phyloP scores from a whole-genome alignment of 805 yeast genomes.

The Suhomyces tanzawaensis region DNA sequence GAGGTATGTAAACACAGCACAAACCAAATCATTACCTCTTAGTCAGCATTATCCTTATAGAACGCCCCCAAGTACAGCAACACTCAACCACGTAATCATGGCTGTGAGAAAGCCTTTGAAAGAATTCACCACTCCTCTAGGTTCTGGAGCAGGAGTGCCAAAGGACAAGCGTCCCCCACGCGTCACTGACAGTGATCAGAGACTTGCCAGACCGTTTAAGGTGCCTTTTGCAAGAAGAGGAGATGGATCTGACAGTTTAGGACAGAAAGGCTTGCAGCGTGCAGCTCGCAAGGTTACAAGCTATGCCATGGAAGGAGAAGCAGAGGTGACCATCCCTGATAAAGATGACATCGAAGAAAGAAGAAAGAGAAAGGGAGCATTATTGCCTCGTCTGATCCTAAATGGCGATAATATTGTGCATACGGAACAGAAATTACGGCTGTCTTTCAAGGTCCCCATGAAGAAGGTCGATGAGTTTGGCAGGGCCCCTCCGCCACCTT shows the following conservation, averaged over 20 bases:
- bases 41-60: neutral
- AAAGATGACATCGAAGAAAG: constrained; percentile 29
- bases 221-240: constrained; percentile 50
- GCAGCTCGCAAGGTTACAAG: constrained; percentile 30
- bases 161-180: constrained; percentile 53
- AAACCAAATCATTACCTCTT: no score
- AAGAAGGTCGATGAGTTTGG: constrained; percentile 30
- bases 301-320: constrained; percentile 30
- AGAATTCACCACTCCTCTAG: constrained; percentile 47
- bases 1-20: neutral
- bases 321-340: constrained; percentile 9
- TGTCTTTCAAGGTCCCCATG: constrained; percentile 64
- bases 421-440: constrained; percentile 36
- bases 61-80: neutral
- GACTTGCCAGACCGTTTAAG: constrained; percentile 65
- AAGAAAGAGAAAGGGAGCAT: constrained; percentile 48
- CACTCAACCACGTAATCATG: constrained; percentile 13
- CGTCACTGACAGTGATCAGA: constrained; percentile 48
- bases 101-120: constrained; percentile 34
- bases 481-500: constrained; percentile 66
- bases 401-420: constrained; percentile 33
- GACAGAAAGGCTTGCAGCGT: neutral
- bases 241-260: neutral
- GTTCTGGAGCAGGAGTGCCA: constrained; percentile 71
- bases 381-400: constrained; percentile 53